A percentile compares a stretch with the other conserved stretches of the same genome.
Evolutionary conservation across 148 eudicot genomes (phyloP).

Genomic region (Camellia sinensis): DNA sequence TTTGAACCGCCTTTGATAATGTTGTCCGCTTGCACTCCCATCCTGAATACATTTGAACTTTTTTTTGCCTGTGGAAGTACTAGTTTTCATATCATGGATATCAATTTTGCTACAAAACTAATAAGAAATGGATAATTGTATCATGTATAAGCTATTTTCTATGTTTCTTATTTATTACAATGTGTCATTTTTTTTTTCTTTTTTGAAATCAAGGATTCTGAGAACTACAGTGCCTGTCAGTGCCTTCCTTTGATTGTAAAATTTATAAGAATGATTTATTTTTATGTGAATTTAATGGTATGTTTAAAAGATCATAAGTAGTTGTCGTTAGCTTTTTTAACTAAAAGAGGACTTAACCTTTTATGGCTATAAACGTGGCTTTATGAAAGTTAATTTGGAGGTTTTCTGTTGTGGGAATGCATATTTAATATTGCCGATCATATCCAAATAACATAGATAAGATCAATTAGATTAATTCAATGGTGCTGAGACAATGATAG

Average conservation of each 20-base stretch:
- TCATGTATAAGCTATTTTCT: too few species aligned
- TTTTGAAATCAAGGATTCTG: not conserved
- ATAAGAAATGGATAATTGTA: not conserved
- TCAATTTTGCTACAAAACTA: not conserved
- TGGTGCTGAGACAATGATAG: not conserved
- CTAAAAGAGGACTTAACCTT: too few species aligned
- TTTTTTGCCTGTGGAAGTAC: not conserved
- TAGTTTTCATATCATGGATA: not conserved
- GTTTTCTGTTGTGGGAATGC: not conserved
- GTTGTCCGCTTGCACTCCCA: not conserved
- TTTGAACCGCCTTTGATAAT: conserved; percentile 21
- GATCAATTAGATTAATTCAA: not conserved
- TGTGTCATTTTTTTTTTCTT: not conserved
- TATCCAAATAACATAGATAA: not conserved
- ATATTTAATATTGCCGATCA: not conserved
- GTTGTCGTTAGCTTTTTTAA: too few species aligned
- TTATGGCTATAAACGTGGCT: not conserved
- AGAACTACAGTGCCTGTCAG: not conserved
- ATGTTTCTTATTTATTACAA: not conserved
- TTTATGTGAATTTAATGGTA: not conserved
- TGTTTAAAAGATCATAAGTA: not conserved
- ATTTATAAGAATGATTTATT: not conserved
- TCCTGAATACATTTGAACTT: not conserved
- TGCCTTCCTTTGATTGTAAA: not conserved
- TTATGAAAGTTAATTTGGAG: not conserved